Percentiles rank a stretch among this genome's conserved stretches.
Conservation (phyloP, 192 early-diverging fungal species). For the Paraglomus brasilianum region DNA sequence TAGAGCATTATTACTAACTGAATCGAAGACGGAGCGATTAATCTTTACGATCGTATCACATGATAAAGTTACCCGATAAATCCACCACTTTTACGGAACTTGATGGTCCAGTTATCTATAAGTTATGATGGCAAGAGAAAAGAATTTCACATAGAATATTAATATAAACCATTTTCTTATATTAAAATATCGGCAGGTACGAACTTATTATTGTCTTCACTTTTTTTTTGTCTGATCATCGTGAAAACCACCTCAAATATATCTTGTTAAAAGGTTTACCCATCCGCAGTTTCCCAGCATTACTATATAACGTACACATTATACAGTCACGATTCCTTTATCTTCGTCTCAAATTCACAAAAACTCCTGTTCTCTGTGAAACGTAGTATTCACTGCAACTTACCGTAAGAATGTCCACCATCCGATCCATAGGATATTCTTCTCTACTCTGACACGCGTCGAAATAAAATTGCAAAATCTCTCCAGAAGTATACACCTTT, state of each 20-base stretch:
- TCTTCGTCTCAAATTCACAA: too few species aligned
- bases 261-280: too few species aligned
- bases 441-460: conserved; percentile 43
- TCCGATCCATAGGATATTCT: conserved; percentile 40
- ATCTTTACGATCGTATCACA: not conserved
- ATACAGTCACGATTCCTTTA: too few species aligned
- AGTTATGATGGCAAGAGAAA: not conserved
- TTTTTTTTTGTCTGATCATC: too few species aligned
- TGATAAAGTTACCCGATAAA: not conserved
- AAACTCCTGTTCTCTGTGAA: too few species aligned
- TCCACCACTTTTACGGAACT: conserved; percentile 9
- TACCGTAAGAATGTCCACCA: conserved; percentile 37
- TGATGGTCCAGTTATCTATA: not conserved
- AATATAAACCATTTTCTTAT: not conserved
- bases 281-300: too few species aligned
- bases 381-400: not conserved
- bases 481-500: conserved; percentile 42
- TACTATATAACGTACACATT: too few species aligned
- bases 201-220: too few species aligned
- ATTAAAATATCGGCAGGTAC: not conserved
- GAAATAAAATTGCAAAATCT: conserved; percentile 45
- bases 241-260: too few species aligned
- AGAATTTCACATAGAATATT: not conserved
- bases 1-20: too few species aligned
- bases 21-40: too few species aligned